Conservation (phyloP, 2,329 filamentous ascomycete genomes). For the Hypoxylon sp. region DNA sequence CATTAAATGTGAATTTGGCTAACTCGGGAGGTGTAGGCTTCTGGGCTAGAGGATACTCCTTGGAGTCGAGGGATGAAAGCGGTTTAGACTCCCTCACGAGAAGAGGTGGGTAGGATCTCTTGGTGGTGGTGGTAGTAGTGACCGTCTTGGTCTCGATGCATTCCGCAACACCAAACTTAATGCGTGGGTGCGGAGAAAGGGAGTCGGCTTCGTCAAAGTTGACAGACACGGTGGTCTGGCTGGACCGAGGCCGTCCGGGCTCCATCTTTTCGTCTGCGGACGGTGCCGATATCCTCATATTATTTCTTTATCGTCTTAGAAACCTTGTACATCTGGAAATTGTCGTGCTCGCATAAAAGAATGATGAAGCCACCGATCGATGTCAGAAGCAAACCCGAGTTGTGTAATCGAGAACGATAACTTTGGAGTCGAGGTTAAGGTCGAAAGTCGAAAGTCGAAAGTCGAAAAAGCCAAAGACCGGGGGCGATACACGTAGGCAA, state of each 20-base stretch:
- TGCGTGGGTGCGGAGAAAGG: conserved; percentile 57
- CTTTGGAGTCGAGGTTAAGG: conserved; percentile 17
- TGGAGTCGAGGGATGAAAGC: conserved; percentile 82
- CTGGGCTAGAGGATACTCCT: conserved; percentile 89
- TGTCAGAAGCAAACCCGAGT: conserved; percentile 5
- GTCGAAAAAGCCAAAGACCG: neutral
- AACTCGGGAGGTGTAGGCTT: conserved; percentile 86
- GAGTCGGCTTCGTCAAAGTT: conserved; percentile 62
- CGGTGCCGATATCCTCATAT: conserved; percentile 42
- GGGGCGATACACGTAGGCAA: neutral
- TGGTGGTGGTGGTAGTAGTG: conserved; percentile 93
- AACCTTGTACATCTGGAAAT: conserved; percentile 33
- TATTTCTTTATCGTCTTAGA: conserved; percentile 18
- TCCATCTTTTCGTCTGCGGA: conserved; percentile 45
- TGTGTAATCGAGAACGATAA: conserved; percentile 8
- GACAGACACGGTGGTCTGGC: conserved; percentile 62
- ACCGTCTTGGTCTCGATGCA: conserved; percentile 80
- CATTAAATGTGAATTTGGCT: conserved; percentile 80
- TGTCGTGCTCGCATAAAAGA: conserved; percentile 22
- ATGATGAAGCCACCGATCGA: conserved; percentile 17
- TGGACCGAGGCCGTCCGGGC: conserved; percentile 56
- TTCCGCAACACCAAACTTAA: conserved; percentile 73
- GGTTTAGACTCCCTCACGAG: conserved; percentile 80
- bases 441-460: neutral
- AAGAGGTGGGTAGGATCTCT: conserved; percentile 87